Base-by-base conservation (phyloP, 2,329 filamentous ascomycete genomes). In the Thermomyces lanuginosus region DNA sequence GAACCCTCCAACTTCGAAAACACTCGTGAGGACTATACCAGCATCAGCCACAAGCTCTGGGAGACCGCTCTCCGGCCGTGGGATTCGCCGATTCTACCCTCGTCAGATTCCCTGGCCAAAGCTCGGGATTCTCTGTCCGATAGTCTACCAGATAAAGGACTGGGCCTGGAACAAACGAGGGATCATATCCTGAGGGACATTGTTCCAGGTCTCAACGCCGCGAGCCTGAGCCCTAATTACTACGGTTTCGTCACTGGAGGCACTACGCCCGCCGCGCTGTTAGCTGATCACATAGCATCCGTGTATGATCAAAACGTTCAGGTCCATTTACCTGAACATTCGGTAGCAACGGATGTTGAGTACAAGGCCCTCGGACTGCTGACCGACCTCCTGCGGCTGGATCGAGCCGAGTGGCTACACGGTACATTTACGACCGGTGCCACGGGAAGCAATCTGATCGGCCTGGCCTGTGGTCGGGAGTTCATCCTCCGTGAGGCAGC, bases 221-320 rank as follows among this genome's bases (percentile, higher is more conserved):
- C 71, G 42, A 73, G 70, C 37, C 63, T 66, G 21, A 71, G 66
- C 22, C 52, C 70, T 7, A 69, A 72, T 29, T 92, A 91, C 60
- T 91, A 81, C 49, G 84, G 82, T 32, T 92, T 93, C 48, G 77
- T 93, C 4, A 92, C 76, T 0, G 86, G 86, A 22, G 78, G 81
- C 8, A 62, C 66, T 5, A 78, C 84, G 0, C 80, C 82, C 4
- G 71, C 82, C 13, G 83, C 83, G 16, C 66, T 76, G 39, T 68
- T 80, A 28, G 84, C 82, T 1, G 86, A 93, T 48, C 77, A 82
- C 36, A 55, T 92, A n/a, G 82, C 86, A 34, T 74, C 74, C 4
- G 66, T 69, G 6, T 67, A 76, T 34, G 84, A 93, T 46, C 81
- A 92, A 47, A 92, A 84, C 49, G 73, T 83, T 4, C 67, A 75